A percentile compares a stretch with the other conserved stretches of the same genome.
These are phyloP conservation scores for Trypanosoma grayi DNA, from an alignment of 208 protist genomes.

Conservation along the genomic window DNA sequence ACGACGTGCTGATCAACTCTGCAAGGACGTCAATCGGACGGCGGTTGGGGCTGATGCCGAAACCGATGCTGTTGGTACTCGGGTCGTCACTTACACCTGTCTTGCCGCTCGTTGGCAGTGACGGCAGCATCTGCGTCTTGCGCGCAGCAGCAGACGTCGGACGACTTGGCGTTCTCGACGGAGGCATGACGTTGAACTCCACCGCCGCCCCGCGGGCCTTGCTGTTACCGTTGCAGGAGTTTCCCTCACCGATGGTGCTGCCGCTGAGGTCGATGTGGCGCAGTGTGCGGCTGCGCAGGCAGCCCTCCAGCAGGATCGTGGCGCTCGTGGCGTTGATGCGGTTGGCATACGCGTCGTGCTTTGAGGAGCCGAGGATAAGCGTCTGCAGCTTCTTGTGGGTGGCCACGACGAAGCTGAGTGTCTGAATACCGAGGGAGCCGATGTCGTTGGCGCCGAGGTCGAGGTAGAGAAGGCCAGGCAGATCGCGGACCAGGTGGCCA, in stretches of 20 bases:
- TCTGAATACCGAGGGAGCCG: conserved; percentile 46
- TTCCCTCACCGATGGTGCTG: conserved; percentile 39
- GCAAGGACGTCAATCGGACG: conserved; percentile 66
- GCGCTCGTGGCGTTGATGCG: conserved; percentile 53
- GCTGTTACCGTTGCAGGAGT: background rate
- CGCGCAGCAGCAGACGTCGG: background rate
- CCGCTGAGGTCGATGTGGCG: conserved; percentile 72
- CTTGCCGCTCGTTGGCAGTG: background rate
- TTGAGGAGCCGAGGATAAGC: conserved; percentile 64
- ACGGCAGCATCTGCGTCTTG: background rate
- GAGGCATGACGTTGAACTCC: conserved; percentile 1
- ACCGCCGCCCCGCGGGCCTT: background rate
- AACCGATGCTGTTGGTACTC: background rate
- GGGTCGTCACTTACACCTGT: background rate
- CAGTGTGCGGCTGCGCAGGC: conserved; percentile 65
- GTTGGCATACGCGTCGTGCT: conserved; percentile 75
- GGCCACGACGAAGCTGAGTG: conserved; percentile 56
- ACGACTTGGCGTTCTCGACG: background rate
- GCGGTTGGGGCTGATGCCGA: background rate
- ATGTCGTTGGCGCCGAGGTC: conserved; percentile 87
- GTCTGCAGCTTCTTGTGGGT: conserved; percentile 67
- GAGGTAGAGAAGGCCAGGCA: conserved; percentile 66
- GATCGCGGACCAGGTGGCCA: conserved; percentile 63
- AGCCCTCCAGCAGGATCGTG: conserved; percentile 70
- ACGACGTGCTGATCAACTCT: conserved; percentile 53